Base-by-base conservation (phyloP, 2,329 filamentous ascomycete species). In the Colletotrichum sp. region DNA sequence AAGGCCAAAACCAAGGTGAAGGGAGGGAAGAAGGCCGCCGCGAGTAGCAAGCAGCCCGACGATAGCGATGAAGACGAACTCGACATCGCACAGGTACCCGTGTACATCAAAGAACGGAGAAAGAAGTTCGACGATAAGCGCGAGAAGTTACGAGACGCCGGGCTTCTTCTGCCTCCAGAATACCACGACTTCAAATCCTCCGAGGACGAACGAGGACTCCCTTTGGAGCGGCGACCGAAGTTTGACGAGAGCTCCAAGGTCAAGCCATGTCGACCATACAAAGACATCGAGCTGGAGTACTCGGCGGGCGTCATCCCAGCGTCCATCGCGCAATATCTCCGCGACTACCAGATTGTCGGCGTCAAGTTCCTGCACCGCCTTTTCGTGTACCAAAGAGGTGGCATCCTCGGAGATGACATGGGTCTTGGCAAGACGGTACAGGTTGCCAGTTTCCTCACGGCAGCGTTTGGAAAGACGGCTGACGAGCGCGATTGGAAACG, bases 401-500 rank as follows among this genome's bases (percentile, higher is more conserved):
- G 94, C 3, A 94, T 99, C 27, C 89, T 99, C 0, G 96, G 96
- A 5, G 97, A 99, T 82, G 97, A 99, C 81, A 99, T 99, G 97
- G 97, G 97, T 25, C 85, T 99, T 36, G 97, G 97, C 1, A 99
- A 99, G 85, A 99, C 97, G 0, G 95, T 99, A 4, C 97, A 99
- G 83, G 95, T 99, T 30, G 97, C 96, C 73, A 94, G 96, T 0
- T 98, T 99, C 78, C 87, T 99, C 27, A 95, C 95, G 0, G 95
- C 93, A 2, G 96, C 96, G 0, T 99, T 98, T 82, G 97, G 97
- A 9, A 99, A 99, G 85, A 98, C 94, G 1, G 96, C 93, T 1
- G 96, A 98, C 79, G 94, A 96, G 82, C 89, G 95, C 67, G 97
- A 99, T 80, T 88, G 86, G 6, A 98, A 98, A 82, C 90, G 95